These are phyloP conservation scores for Aspergillus chevalieri DNA, from an alignment of 2,329 filamentous ascomycete species.

Conservation along the genomic window DNA sequence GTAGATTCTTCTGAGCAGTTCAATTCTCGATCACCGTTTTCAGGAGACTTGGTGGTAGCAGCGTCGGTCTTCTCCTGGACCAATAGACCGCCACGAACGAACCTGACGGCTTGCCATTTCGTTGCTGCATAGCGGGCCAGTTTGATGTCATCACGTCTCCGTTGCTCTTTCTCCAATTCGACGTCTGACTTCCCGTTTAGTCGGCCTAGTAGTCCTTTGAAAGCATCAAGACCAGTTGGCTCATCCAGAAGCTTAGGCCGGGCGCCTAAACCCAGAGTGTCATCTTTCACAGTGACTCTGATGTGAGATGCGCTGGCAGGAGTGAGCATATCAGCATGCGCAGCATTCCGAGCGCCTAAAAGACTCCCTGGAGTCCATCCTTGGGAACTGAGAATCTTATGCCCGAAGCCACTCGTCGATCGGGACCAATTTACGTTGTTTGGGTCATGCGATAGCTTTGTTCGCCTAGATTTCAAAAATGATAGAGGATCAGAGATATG, in stretches of 20 bases:
- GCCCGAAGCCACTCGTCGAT: slow-evolving; percentile 76
- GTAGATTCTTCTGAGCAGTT: slow-evolving; percentile 24
- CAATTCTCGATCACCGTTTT: slow-evolving; percentile 51
- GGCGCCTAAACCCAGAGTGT: slow-evolving; percentile 84
- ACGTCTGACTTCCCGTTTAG: slow-evolving; percentile 80
- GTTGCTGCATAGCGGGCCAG: slow-evolving; percentile 66
- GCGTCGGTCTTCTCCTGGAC: slow-evolving; percentile 52
- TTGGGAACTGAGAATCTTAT: slow-evolving; percentile 78
- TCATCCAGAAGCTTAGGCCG: slow-evolving; percentile 61
- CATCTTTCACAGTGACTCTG: slow-evolving; percentile 77
- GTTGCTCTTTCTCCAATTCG: slow-evolving; percentile 64
- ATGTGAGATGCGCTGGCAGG: slow-evolving; percentile 80
- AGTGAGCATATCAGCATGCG: slow-evolving; percentile 70
- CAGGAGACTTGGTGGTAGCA: slow-evolving; percentile 24
- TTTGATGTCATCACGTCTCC: slow-evolving; percentile 62
- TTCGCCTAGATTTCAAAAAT: slow-evolving; percentile 38
- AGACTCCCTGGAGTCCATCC: slow-evolving; percentile 85
- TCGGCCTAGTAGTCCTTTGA: slow-evolving; percentile 78
- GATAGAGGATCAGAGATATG: not conserved
- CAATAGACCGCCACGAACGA: slow-evolving; percentile 76
- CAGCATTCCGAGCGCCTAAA: slow-evolving; percentile 69
- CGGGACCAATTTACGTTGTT: slow-evolving; percentile 93
- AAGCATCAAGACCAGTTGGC: slow-evolving; percentile 77
- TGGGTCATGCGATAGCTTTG: slow-evolving; percentile 80
- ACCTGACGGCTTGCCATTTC: slow-evolving; percentile 74